phyloP scores from a whole-genome alignment of 2,329 filamentous ascomycete genomes.

The Aspergillus piperis region DNA sequence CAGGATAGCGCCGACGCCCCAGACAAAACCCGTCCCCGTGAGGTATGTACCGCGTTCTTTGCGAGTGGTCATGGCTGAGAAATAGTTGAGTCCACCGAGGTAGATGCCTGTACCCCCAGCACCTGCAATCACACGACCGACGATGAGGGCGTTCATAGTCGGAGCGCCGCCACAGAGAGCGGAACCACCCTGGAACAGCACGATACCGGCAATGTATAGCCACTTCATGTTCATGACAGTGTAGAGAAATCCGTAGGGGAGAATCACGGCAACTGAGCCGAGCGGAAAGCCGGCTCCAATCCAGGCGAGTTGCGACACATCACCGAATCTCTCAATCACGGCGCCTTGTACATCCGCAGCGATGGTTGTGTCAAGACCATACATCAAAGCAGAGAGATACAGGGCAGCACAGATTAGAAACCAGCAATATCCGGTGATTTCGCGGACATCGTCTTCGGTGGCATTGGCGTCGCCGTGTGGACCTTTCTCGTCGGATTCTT shows the following conservation, averaged over 20 bases:
- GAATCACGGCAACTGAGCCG: conserved; percentile 43
- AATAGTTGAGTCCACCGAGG: conserved; percentile 8
- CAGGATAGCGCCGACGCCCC: conserved; percentile 12
- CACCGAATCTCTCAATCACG: conserved; percentile 42
- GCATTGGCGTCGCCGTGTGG: not conserved
- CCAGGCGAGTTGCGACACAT: conserved; percentile 47
- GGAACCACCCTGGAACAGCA: conserved; percentile 30
- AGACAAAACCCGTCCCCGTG: conserved; percentile 2
- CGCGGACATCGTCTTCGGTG: not conserved
- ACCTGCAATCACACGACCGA: conserved; percentile 36
- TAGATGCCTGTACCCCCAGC: conserved; percentile 35
- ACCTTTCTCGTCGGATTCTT: not conserved
- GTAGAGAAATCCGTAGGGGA: conserved; percentile 32
- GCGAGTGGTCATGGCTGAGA: conserved; percentile 6
- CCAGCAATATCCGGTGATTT: conserved; percentile 17
- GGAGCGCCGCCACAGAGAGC: conserved; percentile 48
- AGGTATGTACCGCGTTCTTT: conserved; percentile 4
- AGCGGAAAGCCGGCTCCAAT: conserved; percentile 46
- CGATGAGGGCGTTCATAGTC: conserved; percentile 50
- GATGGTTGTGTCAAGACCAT: conserved; percentile 50
- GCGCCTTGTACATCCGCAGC: conserved; percentile 50
- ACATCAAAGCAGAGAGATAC: conserved; percentile 42
- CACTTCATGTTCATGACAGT: conserved; percentile 48
- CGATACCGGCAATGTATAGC: conserved; percentile 30
- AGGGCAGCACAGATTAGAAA: conserved; percentile 26